Base-by-base conservation (phyloP, 139 green algal genomes). In the Closterium sp. region DNA sequence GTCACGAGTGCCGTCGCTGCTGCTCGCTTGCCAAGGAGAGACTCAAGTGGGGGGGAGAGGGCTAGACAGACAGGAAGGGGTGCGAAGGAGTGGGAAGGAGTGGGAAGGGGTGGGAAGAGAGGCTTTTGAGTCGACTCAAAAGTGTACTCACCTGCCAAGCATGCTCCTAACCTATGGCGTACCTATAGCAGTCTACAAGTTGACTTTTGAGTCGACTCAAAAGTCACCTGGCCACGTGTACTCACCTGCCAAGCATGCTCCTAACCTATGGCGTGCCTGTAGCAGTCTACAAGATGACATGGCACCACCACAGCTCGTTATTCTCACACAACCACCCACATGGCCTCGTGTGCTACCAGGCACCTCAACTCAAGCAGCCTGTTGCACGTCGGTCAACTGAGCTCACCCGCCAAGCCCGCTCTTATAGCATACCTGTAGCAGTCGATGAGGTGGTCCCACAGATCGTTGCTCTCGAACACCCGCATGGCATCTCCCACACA, bases 381-480 rank as follows among this genome's bases (percentile, higher is more conserved):
- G 28, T 85, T 33, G 28, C n/a, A n/a, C n/a, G n/a, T n/a, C n/a
- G 12, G 38, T 66, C 9, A 6, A 66, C 38, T 10, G 19, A 66
- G 38, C 23, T 12, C 12, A 69, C 8, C 9, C 12, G 8, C n/a
- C n/a, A n/a, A n/a, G n/a, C n/a, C n/a, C 3, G 12, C 43, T 28
- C 43, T 33, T 10, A 9, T 9, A 33, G 87, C 87, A 5, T 32
- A 93, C 90, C 86, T 91, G 96, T 98, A 98, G 96, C 97, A 99
- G 32, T 96, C 87, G 83, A 98, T 96, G 0, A 98, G 93, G 81
- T 90, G 89, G 91, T 99, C 97, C 97, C 97, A 99, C 91, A 97
- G 91, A 92, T 98, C 97, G 86, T 98, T 93, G 12, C 89, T 69
- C 95, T 99, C 97, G 87, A 98, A 98, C 19, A 98, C 88, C 23